A percentile compares a stretch with the other conserved stretches of the same genome.
Evolutionary conservation across 2,329 filamentous ascomycete species (phyloP).

Genomic region (Phyllosticta citrichinensis): DNA sequence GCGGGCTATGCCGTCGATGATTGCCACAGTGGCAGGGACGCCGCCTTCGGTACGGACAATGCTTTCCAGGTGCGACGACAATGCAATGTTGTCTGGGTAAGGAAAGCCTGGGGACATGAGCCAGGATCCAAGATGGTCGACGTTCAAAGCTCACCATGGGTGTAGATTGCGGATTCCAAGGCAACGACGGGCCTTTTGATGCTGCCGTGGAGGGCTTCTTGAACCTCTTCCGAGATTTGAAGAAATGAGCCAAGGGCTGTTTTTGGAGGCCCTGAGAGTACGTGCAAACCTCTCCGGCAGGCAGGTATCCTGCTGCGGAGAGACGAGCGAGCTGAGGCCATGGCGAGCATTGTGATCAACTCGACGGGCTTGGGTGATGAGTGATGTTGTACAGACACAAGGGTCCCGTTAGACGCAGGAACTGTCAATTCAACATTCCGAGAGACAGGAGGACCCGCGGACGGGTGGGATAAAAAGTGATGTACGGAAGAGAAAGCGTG

Average conservation of each 20-base stretch:
- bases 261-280: slow-evolving; percentile 10
- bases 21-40: slow-evolving; percentile 82
- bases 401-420: too few relatives aligned
- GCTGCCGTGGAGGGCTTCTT: slow-evolving; percentile 56
- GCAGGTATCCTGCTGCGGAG: not conserved
- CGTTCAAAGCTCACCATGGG: slow-evolving; percentile 53
- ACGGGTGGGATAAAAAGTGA: too few relatives aligned
- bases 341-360: slow-evolving; percentile 2
- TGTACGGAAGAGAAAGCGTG: slow-evolving; percentile 8
- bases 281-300: not conserved
- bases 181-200: slow-evolving; percentile 72
- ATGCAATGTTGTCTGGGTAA: slow-evolving; percentile 60
- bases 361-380: not conserved
- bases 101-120: slow-evolving; percentile 46
- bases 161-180: slow-evolving; percentile 94
- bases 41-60: slow-evolving; percentile 67
- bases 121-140: not conserved
- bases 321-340: slow-evolving; percentile 2
- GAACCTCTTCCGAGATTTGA: slow-evolving; percentile 71
- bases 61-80: slow-evolving; percentile 72
- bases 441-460: too few relatives aligned
- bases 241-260: slow-evolving; percentile 44
- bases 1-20: slow-evolving; percentile 71
- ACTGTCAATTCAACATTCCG: too few relatives aligned
- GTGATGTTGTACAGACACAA: not conserved